Evolutionary conservation across 441 rosid genomes (phyloP), one percentile per base, ranked within the genome.

Genomic region (Aquilaria agallochum): DNA sequence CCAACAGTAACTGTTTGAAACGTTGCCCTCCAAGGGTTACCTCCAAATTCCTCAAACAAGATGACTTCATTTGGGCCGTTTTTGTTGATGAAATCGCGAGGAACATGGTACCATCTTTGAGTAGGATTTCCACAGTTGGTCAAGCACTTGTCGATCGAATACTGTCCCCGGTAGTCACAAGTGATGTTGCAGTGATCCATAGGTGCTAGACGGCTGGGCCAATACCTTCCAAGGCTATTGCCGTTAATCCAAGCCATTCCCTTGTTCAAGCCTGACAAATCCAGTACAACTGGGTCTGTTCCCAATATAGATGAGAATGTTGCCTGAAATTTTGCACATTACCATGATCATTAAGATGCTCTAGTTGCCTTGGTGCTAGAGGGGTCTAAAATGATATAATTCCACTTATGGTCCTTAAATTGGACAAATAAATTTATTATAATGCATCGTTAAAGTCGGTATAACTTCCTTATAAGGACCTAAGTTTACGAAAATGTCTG

Each of bases 171-270:
- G 48, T 80, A 82, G 48, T 80, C 76, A 48, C 83, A 82, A 3
- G 55, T 66, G 2, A 62, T 55, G 15, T 47, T 59, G 55, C 88
- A 83, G 15, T 78, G 78, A 1, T 74, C 67, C 0, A 62, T 59
- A 14, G 44, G 45, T 3, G 84, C 76, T 6, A 20, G 30, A 0
- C 42, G 65, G 58, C 75, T 71, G 0, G 84, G 82, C 91, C 88
- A 85, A 63, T 73, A 80, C 1, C 88, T 72, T 1, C 91, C 84
- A 1, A 80, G 67, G 76, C 76, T 85, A 46, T 68, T 65, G 33
- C 88, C 86, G 10, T 83, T 85, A 46, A 80, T 76, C 86, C 85
- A 80, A 33, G 88, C 86, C 8, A 62, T 68, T 2, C 88, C 88
- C 67, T 83, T 85, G 34, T 86, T 84, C 32, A 80, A 62, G 32